Evolutionary conservation across 495 filamentous ascomycete species (phyloP), one percentile per base, ranked within the genome.

Genomic region (Niebla homalea): DNA sequence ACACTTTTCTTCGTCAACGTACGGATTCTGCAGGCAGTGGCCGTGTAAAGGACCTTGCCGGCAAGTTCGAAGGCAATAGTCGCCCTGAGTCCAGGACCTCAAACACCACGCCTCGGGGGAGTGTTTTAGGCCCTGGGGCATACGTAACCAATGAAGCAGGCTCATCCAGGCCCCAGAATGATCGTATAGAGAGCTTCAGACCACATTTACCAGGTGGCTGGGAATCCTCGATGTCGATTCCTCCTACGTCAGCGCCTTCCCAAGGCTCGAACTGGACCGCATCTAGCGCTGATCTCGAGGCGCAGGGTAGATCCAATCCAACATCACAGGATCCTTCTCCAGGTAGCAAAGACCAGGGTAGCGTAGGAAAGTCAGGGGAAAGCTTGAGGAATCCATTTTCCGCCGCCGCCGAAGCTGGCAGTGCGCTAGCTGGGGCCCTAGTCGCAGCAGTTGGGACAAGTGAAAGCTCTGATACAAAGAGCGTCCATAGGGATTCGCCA

Each of bases 181-280:
- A 59, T 46, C 52, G 57, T 11, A 38, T 62, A 54, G 60, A 67
- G 50, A 75, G 65, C 41, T 71, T 76, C 43, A 67, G 80, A 43
- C 82, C 82, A 25, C 70, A 69, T 32, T 60, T 85, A 29, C 81
- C 82, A 16, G 81, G 81, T 10, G 73, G 70, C 43, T 84, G 80
- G 82, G 75, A 77, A 29, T 75, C 79, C 15, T 81, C 73, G 58
- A 73, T 72, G 23, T 68, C 70, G 6, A 65, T 64, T 39, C 58
- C 54, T 23, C 60, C 65, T 23, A 54, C 61, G 21, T 57, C 57
- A 4, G 62, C 26, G 26, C 20, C 48, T 21, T 40, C 38, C 11
- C 44, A 20, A 6, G n/a, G 25, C 7, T 43, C 26, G 2, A 40
- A 48, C 23, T n/a, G 23, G 35, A 46, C 19, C 39, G 35, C 18